Percentiles rank a stretch among this genome's conserved stretches.
phyloP scores from a whole-genome alignment of 1,139 yeast genomes.

The Geotrichum klebahnii region DNA sequence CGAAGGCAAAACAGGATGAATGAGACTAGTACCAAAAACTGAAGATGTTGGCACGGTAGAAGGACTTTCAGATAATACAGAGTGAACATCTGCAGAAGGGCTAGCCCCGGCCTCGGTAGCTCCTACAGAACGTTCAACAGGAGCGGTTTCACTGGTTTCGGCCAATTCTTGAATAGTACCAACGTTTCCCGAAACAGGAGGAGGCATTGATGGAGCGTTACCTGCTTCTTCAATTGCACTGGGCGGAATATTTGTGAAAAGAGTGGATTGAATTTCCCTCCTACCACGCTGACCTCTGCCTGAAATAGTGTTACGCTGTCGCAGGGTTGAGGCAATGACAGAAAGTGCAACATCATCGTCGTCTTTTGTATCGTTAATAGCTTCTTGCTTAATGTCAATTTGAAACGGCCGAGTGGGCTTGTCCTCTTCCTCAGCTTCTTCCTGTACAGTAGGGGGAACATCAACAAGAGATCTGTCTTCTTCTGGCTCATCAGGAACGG shows the following conservation, averaged over 20 bases:
- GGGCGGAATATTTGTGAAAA: conserved; percentile 50
- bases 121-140: conserved; percentile 20
- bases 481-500: conserved; percentile 12
- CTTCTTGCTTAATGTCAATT: conserved; percentile 34
- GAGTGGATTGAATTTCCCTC: conserved; percentile 51
- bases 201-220: not conserved
- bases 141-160: not conserved
- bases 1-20: conserved; percentile 51
- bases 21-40: conserved; percentile 18
- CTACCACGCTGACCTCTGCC: conserved; percentile 39
- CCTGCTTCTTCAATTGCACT: conserved; percentile 29
- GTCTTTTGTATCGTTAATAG: conserved; percentile 37
- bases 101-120: conserved; percentile 4
- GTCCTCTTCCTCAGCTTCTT: conserved; percentile 23
- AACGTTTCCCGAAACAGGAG: conserved; percentile 13
- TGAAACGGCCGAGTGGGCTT: conserved; percentile 27
- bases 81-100: conserved; percentile 8
- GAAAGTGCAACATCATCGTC: conserved; percentile 36
- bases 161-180: conserved; percentile 6
- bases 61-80: conserved; percentile 12
- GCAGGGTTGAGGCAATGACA: conserved; percentile 34
- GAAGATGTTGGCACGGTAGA: conserved; percentile 27
- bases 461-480: conserved; percentile 11
- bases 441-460: conserved; percentile 22
- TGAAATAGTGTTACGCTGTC: conserved; percentile 34